Conservation (phyloP, 805 yeast genomes). For the Sungouiozyma ichnusensis region DNA sequence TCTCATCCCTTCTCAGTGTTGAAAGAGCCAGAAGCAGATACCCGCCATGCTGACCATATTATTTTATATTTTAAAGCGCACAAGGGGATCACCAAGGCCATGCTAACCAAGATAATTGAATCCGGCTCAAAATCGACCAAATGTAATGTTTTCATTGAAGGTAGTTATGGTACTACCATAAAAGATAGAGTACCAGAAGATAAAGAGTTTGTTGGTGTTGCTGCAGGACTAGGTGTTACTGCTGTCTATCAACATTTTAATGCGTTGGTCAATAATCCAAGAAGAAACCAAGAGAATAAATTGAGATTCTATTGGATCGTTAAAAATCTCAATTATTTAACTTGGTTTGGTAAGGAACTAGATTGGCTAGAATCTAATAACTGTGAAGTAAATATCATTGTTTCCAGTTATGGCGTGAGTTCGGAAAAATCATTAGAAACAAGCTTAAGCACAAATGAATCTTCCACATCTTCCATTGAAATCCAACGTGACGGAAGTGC, state of each 20-base stretch:
- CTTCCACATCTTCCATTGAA: background rate
- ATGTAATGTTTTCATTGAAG: constrained; percentile 42
- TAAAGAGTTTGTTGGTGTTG: constrained; percentile 26
- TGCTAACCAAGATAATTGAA: constrained; percentile 27
- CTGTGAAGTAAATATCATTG: constrained; percentile 19
- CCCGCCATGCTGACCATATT: constrained; percentile 17
- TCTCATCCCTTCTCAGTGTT: constrained; percentile 64
- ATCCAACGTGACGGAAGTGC: background rate
- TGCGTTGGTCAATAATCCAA: constrained; percentile 15
- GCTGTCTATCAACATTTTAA: constrained; percentile 38
- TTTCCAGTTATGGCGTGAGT: constrained; percentile 1
- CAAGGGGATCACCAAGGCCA: constrained; percentile 44
- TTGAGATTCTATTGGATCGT: constrained; percentile 55
- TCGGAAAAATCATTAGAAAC: constrained; percentile 2
- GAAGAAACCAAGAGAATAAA: constrained; percentile 7
- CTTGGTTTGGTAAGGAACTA: constrained; percentile 39
- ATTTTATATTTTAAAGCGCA: constrained; percentile 41
- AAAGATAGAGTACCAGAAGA: constrained; percentile 32
- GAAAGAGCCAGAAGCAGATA: constrained; percentile 30
- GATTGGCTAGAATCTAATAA: constrained; percentile 20
- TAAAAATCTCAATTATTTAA: constrained; percentile 39
- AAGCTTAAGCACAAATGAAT: background rate
- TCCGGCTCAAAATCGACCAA: constrained; percentile 20
- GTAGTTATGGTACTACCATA: constrained; percentile 47
- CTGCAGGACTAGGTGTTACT: constrained; percentile 47